A percentile compares a stretch with the other conserved stretches of the same genome.
These are phyloP conservation scores for Mediolabrus comicus DNA, from an alignment of 108 stramenopile genomes.

Conservation along the genomic window DNA sequence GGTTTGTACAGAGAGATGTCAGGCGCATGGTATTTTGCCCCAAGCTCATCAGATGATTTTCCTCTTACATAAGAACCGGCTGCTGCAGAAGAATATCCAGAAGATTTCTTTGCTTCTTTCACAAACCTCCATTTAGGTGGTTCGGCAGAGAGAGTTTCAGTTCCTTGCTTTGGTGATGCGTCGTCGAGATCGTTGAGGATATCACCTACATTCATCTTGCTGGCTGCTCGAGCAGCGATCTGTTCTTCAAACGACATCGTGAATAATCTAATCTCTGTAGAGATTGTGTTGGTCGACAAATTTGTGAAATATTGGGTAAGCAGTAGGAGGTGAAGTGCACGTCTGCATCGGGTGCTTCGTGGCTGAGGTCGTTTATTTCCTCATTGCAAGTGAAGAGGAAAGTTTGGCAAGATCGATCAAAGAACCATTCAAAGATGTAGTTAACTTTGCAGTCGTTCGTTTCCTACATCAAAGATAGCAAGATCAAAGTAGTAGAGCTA, in stretches of 20 bases:
- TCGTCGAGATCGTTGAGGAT: background rate
- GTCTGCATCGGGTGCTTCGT: background rate
- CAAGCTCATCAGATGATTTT: constrained; percentile 28
- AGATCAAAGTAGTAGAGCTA: too few species aligned
- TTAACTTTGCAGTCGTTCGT: too few species aligned
- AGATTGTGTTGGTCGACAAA: background rate
- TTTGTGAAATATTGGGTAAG: background rate
- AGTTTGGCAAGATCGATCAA: background rate
- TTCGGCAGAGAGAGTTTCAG: background rate
- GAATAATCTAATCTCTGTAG: too few species aligned
- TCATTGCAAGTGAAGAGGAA: background rate
- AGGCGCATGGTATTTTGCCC: constrained; percentile 27
- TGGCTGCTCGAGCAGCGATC: too few species aligned
- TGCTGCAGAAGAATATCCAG: constrained; percentile 28
- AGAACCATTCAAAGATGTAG: too few species aligned
- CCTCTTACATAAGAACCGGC: constrained; percentile 16
- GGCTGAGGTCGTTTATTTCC: background rate
- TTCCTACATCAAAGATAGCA: too few species aligned
- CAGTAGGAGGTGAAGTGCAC: background rate
- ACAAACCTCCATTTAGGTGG: constrained; percentile 42
- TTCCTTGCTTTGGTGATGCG: background rate
- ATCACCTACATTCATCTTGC: background rate
- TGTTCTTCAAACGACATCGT: too few species aligned
- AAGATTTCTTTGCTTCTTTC: constrained; percentile 31
- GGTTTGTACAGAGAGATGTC: background rate